Percentiles rank a stretch among this genome's conserved stretches.
Conservation (phyloP, 331 rosid species). For the Rhamnella rubrinervis region DNA sequence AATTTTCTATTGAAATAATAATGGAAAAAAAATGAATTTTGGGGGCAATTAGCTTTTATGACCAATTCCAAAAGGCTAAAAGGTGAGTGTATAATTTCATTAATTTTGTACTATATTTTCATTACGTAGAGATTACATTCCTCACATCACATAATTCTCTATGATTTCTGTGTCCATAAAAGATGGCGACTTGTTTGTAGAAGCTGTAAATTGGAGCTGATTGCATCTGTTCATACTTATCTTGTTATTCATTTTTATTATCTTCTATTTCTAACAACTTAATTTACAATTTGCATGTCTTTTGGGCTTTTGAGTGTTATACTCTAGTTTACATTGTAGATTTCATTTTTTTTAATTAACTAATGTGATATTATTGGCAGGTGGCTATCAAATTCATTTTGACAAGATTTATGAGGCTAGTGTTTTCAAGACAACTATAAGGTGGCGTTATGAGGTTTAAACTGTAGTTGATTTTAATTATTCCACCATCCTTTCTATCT, state of each 20-base stretch:
- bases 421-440: constrained; percentile 99
- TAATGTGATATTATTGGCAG: constrained; percentile 38
- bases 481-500: constrained; percentile 11
- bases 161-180: not conserved
- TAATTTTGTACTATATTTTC: constrained; percentile 9
- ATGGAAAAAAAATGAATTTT: too few species aligned
- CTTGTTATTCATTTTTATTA: not conserved
- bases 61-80: constrained; percentile 84
- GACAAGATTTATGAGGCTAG: constrained; percentile 94
- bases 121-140: not conserved
- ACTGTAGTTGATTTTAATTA: too few species aligned
- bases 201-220: not conserved
- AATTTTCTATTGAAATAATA: too few species aligned
- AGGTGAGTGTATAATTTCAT: constrained; percentile 52
- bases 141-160: not conserved
- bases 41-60: too few species aligned
- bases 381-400: constrained; percentile 84
- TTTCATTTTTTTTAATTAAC: not conserved
- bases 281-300: not conserved
- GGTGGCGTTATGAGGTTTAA: constrained; percentile 89
- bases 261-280: not conserved
- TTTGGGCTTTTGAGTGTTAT: not conserved
- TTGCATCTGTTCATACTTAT: not conserved
- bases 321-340: not conserved
- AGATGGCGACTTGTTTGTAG: too few species aligned